Evolutionary conservation across 2,329 filamentous ascomycete species (phyloP).

Genomic region (Colletotrichum tropicicola): DNA sequence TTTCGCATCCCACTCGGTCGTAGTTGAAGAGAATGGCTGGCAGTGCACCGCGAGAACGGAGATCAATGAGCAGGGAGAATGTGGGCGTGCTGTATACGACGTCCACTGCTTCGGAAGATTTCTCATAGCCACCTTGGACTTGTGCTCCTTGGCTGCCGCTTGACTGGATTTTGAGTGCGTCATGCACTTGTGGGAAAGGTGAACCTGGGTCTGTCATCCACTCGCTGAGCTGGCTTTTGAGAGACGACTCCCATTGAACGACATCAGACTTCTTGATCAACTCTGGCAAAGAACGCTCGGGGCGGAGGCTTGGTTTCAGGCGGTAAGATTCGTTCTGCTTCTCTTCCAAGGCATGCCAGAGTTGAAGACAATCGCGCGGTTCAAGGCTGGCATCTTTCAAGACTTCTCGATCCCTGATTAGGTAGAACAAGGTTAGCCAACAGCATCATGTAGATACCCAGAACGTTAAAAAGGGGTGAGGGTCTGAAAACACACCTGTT

Average conservation of each 20-base stretch:
- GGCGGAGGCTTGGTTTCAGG: slow-evolving; percentile 71
- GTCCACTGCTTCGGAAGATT: not conserved
- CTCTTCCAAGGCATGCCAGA: slow-evolving; percentile 73
- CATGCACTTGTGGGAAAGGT: slow-evolving; percentile 52
- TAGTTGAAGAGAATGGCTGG: slow-evolving; percentile 84
- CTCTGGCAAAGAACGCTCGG: slow-evolving; percentile 55
- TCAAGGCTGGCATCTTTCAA: slow-evolving; percentile 76
- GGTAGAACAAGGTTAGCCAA: not conserved
- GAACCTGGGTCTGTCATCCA: slow-evolving; percentile 67
- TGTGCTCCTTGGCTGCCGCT: no score
- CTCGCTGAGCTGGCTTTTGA: slow-evolving; percentile 47
- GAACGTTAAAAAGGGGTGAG: not conserved
- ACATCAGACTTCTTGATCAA: slow-evolving; percentile 73
- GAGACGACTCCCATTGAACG: slow-evolving; percentile 66
- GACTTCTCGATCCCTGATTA: slow-evolving; percentile 62
- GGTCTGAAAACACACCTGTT: slow-evolving; percentile 55
- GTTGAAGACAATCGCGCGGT: slow-evolving; percentile 72
- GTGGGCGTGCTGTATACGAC: slow-evolving; percentile 20
- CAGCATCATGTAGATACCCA: not conserved
- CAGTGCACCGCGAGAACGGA: slow-evolving; percentile 71
- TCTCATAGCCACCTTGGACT: no score
- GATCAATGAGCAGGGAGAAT: slow-evolving; percentile 65
- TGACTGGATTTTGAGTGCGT: slow-evolving; percentile 48
- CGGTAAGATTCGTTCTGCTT: slow-evolving; percentile 60
- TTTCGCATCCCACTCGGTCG: slow-evolving; percentile 72